Evolutionary conservation across 495 filamentous ascomycete genomes (phyloP).

Genomic region (Jackrogersella multiformis): DNA sequence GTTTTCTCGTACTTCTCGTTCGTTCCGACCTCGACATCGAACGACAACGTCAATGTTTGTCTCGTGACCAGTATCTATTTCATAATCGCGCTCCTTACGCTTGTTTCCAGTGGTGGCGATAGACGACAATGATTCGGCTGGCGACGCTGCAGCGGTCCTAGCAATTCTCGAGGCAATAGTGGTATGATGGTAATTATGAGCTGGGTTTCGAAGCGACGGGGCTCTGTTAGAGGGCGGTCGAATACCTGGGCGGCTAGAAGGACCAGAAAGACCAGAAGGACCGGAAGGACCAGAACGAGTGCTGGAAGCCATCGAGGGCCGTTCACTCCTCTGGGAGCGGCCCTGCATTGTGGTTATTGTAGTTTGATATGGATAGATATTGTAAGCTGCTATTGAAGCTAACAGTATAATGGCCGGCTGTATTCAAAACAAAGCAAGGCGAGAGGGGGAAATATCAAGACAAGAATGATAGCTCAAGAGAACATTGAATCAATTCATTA

Average conservation of each 20-base stretch:
- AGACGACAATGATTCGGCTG: slow-evolving; percentile 69
- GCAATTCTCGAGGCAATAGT: slow-evolving; percentile 48
- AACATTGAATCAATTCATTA: slow-evolving; percentile 8
- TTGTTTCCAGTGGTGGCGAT: slow-evolving; percentile 66
- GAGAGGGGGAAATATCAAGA: background rate
- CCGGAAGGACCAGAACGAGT: slow-evolving; percentile 30
- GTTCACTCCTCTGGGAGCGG: slow-evolving; percentile 45
- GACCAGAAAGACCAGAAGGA: slow-evolving; percentile 33
- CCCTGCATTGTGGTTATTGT: slow-evolving; percentile 37
- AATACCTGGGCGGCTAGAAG: slow-evolving; percentile 40
- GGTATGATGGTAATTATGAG: slow-evolving; percentile 31
- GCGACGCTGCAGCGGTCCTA: slow-evolving; percentile 64
- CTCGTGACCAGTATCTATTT: slow-evolving; percentile 71
- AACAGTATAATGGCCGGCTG: slow-evolving; percentile 14
- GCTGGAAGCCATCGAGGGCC: slow-evolving; percentile 38
- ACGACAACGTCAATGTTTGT: slow-evolving; percentile 99
- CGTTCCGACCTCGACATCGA: slow-evolving; percentile 89
- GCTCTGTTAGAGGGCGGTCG: slow-evolving; percentile 44
- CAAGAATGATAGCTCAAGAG: background rate
- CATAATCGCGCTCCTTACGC: slow-evolving; percentile 84
- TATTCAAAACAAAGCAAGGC: background rate
- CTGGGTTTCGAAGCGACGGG: slow-evolving; percentile 40
- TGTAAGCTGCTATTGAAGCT: slow-evolving; percentile 36
- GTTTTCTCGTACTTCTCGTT: slow-evolving; percentile 91
- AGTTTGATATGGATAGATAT: slow-evolving; percentile 7